phyloP scores from a whole-genome alignment of 495 filamentous ascomycete species.

The Lasiosphaeria miniovina region DNA sequence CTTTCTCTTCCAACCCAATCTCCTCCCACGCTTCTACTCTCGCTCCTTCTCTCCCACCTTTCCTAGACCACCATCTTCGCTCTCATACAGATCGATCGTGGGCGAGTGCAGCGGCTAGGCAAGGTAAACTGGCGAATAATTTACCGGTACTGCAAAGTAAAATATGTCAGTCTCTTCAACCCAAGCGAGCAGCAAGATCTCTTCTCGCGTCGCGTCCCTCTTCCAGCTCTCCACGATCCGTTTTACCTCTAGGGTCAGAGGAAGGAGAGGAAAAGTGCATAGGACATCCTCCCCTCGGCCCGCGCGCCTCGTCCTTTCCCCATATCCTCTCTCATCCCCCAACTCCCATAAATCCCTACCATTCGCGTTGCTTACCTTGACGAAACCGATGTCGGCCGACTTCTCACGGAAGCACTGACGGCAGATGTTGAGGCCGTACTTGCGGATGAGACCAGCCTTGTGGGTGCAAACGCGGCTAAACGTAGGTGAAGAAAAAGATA shows the following conservation, averaged over 20 bases:
- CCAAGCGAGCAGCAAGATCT: background rate
- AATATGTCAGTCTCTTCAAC: background rate
- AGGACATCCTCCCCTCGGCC: background rate
- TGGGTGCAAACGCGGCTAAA: constrained; percentile 92
- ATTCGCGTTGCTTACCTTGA: constrained; percentile 64
- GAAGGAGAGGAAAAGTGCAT: too few relatives aligned
- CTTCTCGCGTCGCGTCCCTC: background rate
- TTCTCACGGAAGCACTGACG: constrained; percentile 99
- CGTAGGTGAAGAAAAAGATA: background rate
- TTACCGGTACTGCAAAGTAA: background rate
- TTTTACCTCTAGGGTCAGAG: too few relatives aligned
- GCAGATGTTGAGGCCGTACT: constrained; percentile 99
- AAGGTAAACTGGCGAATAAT: background rate
- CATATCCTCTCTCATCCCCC: background rate
- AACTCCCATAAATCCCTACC: too few relatives aligned
- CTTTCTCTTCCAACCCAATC: background rate
- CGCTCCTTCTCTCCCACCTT: background rate
- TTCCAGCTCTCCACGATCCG: background rate
- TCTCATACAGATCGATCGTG: background rate
- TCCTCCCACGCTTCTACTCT: background rate
- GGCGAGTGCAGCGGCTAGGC: background rate
- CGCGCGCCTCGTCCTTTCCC: background rate
- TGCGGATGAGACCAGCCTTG: constrained; percentile 93
- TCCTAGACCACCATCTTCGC: background rate
- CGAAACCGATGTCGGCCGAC: constrained; percentile 90